A percentile compares a stretch with the other conserved stretches of the same genome.
Evolutionary conservation across 169 alveolate species (phyloP).

Genomic region (Pseudocohnilembus persalinus): DNA sequence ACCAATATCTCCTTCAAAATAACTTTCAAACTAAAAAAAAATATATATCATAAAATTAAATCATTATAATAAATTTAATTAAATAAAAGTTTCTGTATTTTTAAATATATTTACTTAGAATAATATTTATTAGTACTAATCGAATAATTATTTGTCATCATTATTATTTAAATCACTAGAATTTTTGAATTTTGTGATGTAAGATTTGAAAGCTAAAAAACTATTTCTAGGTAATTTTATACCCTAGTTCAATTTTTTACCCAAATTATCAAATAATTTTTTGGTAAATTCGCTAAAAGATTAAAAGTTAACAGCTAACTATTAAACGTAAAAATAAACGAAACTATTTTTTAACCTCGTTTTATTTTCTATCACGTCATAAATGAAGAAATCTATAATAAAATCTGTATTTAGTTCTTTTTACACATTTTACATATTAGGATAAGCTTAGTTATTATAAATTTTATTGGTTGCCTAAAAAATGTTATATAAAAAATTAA

Average conservation of each 20-base stretch:
- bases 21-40: not conserved
- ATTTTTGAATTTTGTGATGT: too few relatives aligned
- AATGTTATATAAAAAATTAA: too few relatives aligned
- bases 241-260: not conserved
- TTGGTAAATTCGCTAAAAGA: not conserved
- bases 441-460: not conserved
- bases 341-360: not conserved
- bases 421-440: not conserved
- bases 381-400: not conserved
- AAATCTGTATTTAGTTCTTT: not conserved
- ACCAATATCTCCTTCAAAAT: not conserved
- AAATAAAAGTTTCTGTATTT: too few relatives aligned
- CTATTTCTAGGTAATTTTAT: not conserved
- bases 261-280: not conserved
- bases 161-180: too few relatives aligned
- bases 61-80: too few relatives aligned
- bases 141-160: too few relatives aligned
- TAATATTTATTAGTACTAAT: too few relatives aligned
- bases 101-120: too few relatives aligned
- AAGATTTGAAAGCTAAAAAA: not conserved
- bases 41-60: too few relatives aligned
- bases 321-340: not conserved
- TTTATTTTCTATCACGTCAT: not conserved
- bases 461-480: too few relatives aligned
- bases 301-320: not conserved